These are phyloP conservation scores for Coprinellus micaceus DNA, from an alignment of 768 basidiomycete genomes.

Conservation along the genomic window DNA sequence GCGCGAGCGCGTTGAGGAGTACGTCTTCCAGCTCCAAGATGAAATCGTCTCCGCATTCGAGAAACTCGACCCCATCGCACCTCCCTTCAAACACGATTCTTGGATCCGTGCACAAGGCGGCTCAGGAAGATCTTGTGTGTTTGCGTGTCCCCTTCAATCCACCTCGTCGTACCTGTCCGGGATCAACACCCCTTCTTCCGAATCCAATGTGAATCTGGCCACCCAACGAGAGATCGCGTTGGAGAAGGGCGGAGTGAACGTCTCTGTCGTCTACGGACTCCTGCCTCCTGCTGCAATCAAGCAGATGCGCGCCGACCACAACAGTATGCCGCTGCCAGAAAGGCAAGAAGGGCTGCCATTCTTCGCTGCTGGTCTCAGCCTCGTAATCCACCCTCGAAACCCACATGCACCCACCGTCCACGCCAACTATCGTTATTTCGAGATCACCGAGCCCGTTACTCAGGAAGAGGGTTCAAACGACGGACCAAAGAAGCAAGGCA, in stretches of 20 bases:
- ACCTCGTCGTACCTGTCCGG: no score
- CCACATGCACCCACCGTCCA: conserved; percentile 93
- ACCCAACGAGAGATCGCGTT: conserved; percentile 46
- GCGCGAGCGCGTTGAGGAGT: conserved; percentile 75
- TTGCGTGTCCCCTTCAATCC: conserved; percentile 50
- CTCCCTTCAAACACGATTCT: conserved; percentile 75
- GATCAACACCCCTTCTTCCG: no score
- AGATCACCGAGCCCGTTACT: conserved; percentile 59
- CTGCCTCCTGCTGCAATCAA: conserved; percentile 87
- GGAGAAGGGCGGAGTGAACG: conserved; percentile 96
- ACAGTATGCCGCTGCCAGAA: conserved; percentile 64
- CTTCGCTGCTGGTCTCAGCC: conserved; percentile 87
- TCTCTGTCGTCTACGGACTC: conserved; percentile 84
- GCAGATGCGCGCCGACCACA: conserved; percentile 94
- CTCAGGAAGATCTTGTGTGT: conserved; percentile 78
- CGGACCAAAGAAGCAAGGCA: conserved; percentile 34
- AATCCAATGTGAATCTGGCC: no score
- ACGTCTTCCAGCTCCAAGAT: conserved; percentile 73
- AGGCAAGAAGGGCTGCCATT: conserved; percentile 72
- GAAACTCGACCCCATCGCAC: conserved; percentile 66
- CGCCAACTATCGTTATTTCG: conserved; percentile 97
- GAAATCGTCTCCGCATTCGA: conserved; percentile 77
- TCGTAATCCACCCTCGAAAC: conserved; percentile 92
- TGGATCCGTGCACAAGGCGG: conserved; percentile 76
- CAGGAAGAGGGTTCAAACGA: conserved; percentile 9